Base-by-base conservation (phyloP, 2,329 filamentous ascomycete species). In the Epichloe amarillans region DNA sequence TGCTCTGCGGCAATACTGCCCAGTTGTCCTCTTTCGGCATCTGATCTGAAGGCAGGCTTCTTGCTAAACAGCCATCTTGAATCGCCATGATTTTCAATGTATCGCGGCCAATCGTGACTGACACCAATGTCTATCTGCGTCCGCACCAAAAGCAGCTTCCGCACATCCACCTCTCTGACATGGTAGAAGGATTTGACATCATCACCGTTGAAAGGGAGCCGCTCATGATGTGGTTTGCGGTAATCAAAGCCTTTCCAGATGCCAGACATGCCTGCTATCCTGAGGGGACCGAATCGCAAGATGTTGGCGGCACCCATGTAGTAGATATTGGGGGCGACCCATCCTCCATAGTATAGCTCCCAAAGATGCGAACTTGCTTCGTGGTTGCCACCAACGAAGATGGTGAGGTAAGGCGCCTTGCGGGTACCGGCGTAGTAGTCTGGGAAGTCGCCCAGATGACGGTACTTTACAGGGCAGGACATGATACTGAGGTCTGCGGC, bases 311-410 rank as follows among this genome's bases (percentile, higher is more conserved):
- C 88, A 46, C 93, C 93, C 65, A 97, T 77, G 69, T 96, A 98
- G 73, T 96, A 98, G 56, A 98, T 97, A 58, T 93, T 95, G 8
- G 88, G 89, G 7, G 91, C 91, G 5, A 88, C 93, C 93, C 93
- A 98, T 47, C 93, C 93, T 48, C 93, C 93, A 63, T 97, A 95
- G 70, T 88, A 95, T 0, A 98, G 77, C 68, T 98, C 93, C 73
- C 83, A 93, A 5, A 95, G 72, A 66, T 97, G 82, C 47, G 86
- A 89, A 61, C 86, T 86, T 0, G 93, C 91, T 70, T 98, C 93
- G 62, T 98, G 93, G 63, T 98, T 98, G 2, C 93, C 93, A 42
- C 84, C 90, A 47, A 95, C 83, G 68, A 97, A 97, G 43, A 97
- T 72, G 15, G 93, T 98, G 44, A 95, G 75, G 63, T 89, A 95